phyloP scores from a whole-genome alignment of 306 rosid species.

The Rosa persica region DNA sequence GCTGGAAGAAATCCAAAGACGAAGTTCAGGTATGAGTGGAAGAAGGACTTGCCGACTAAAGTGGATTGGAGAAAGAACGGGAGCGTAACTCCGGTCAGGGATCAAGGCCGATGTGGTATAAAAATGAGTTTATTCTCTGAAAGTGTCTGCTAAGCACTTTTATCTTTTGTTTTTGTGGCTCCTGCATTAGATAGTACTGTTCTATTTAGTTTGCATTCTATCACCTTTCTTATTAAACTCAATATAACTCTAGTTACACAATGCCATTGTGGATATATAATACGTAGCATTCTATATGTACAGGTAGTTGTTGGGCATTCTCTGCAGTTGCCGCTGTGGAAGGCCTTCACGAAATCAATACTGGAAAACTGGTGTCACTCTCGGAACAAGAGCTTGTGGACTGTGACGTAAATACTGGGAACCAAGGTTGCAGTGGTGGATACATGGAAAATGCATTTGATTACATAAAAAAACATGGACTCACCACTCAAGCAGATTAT shows the following conservation, averaged over 20 bases:
- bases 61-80: constrained; percentile 75
- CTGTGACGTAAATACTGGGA: constrained; percentile 46
- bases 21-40: constrained; percentile 31
- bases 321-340: constrained; percentile 79
- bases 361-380: constrained; percentile 53
- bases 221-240: background rate
- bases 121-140: background rate
- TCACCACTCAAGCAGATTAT: constrained; percentile 46
- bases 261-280: background rate
- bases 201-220: background rate
- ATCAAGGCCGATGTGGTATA: constrained; percentile 81
- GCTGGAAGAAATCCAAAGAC: background rate
- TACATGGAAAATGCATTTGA: constrained; percentile 60
- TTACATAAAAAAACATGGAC: constrained; percentile 42
- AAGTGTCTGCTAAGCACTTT: background rate
- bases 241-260: background rate
- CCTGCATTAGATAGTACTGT: background rate
- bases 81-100: constrained; percentile 56
- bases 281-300: constrained; percentile 22
- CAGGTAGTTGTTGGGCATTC: constrained; percentile 93
- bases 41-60: constrained; percentile 29
- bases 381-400: constrained; percentile 77
- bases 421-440: constrained; percentile 69
- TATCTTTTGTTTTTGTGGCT: background rate
- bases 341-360: constrained; percentile 64